Base-by-base conservation (phyloP, 768 basidiomycete genomes). In the Pholiota microspora region DNA sequence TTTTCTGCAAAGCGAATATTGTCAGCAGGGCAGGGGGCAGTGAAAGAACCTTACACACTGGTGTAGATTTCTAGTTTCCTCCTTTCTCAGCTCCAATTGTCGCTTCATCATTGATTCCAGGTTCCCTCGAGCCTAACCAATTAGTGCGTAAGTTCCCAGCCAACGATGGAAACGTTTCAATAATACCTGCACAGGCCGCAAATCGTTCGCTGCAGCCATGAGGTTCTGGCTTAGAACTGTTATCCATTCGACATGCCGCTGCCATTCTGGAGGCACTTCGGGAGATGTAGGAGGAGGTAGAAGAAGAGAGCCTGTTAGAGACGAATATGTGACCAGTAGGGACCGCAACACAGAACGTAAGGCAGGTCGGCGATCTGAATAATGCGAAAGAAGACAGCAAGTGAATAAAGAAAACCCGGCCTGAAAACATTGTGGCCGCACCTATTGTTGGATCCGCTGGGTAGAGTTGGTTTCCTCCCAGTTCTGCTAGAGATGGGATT, bases 171-270 rank as follows among this genome's bases (percentile, higher is more conserved):
- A 15, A 15, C 44, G 44, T 25, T 45, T 51, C 16, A 25, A 27
- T 32, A 2, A 34, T 58, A 86, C 92, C 80, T 95, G 93, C 4
- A 94, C 88, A 0, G 92, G 93, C 23, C 94, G 82, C 48, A 95
- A 71, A 62, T 94, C 92, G 64, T 96, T 96, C 32, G 89, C 90
- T 15, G 90, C 89, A 12, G 87, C 89, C 83, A 94, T 91, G 53
- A 96, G 78, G 67, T 95, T 96, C 67, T 92, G 88, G 6, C 84
- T 84, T 50, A 93, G 79, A 1, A 89, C 75, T 9, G 79, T 84
- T 49, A 94, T 87, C 88, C 92, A 92, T 64, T 92, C 88, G 1
- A 89, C 76, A 51, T 87, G 82, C 47, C 81, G 74, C 49, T 83
- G 79, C 89, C 90, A 94, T 56, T 89, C 85, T 24, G 88, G 85